Evolutionary conservation across 1,284 basidiomycete genomes (phyloP).

Genomic region (Heterobasidion occidentale): DNA sequence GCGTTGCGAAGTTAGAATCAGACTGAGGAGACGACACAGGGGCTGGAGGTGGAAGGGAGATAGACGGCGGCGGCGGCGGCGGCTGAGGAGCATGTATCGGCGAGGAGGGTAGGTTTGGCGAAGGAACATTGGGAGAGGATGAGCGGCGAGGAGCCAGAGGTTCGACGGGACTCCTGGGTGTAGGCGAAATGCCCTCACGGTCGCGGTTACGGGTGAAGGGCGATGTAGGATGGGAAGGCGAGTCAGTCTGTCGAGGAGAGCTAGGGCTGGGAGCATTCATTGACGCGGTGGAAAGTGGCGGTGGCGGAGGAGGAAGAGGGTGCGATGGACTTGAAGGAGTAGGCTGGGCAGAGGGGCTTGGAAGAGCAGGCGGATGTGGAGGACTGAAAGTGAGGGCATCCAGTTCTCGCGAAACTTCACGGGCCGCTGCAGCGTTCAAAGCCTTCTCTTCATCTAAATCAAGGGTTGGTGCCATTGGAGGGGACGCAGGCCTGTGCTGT

Average conservation of each 20-base stretch:
- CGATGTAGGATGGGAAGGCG: background rate
- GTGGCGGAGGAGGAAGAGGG: too few relatives aligned
- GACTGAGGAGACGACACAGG: constrained; percentile 10
- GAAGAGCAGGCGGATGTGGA: constrained; percentile 10
- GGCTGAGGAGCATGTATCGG: constrained; percentile 3
- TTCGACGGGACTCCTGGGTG: background rate
- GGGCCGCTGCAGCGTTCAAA: constrained; percentile 56
- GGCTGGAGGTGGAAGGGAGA: constrained; percentile 8
- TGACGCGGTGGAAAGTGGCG: background rate
- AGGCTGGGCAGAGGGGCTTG: constrained; percentile 12
- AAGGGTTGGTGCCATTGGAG: constrained; percentile 18
- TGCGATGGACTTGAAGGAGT: background rate
- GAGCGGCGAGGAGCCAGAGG: background rate
- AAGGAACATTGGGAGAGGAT: constrained; percentile 2
- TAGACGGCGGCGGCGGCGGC: constrained; percentile 15
- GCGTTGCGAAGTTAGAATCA: constrained; percentile 21
- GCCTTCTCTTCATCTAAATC: constrained; percentile 29
- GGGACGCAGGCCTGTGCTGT: background rate
- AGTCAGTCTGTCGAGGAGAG: constrained; percentile 9
- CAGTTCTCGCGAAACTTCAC: constrained; percentile 57
- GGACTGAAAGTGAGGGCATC: constrained; percentile 45
- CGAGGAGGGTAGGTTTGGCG: too few relatives aligned
- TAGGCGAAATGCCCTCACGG: constrained; percentile 1
- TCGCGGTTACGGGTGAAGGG: constrained; percentile 7
- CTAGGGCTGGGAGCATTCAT: background rate